Evolutionary conservation across 192 early-diverging fungal genomes (phyloP), one percentile per base, ranked within the genome.

Genomic region (Podila horticola): DNA sequence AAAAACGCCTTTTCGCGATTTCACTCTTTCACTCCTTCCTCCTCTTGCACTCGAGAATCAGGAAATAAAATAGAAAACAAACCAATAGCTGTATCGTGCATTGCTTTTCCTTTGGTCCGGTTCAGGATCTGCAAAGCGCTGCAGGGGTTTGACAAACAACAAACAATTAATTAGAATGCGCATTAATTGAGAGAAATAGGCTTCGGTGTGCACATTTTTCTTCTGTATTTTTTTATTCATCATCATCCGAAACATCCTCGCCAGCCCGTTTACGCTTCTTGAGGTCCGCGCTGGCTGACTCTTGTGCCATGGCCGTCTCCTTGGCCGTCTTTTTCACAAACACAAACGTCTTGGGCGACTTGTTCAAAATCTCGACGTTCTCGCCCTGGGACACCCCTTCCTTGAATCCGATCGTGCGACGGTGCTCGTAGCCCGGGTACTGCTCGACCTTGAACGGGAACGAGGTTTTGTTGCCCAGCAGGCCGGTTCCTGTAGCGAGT

Each of bases 371-470:
- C 82, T 98, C 96, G 58, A 87, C 89, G 79, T 98, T 98, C 8
- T 84, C 90, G 6, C 77, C 84, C 31, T 85, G 87, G 49, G 93
- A 95, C 19, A 93, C 45, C 0, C 94, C 94, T 30, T 96, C 90
- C 74, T 95, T 90, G 79, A 93, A 98, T 7, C 97, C 97, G n/a
- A 99, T 90, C 5, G 97, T 99, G 52, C 97, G 90, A 9, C 97
- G 90, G 87, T 99, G 97, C 72, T 90, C 86, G 71, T 99, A 99
- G 10, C 93, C 95, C 6, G 94, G 94, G 79, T 91, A 97, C 59
- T 88, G 79, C 5, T 77, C 74, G 4, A 92, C 83, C 22, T 82
- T 79, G 79, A 98, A 98, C n/a, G 89, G 86, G 55, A 86, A 67
- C 2, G 88, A 88, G 4, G 82, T 87, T 51, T 86, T 85, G 26